Evolutionary conservation across 2,329 filamentous ascomycete genomes (phyloP), one percentile per base, ranked within the genome.

Genomic region (Arthrobotrys megalospora): DNA sequence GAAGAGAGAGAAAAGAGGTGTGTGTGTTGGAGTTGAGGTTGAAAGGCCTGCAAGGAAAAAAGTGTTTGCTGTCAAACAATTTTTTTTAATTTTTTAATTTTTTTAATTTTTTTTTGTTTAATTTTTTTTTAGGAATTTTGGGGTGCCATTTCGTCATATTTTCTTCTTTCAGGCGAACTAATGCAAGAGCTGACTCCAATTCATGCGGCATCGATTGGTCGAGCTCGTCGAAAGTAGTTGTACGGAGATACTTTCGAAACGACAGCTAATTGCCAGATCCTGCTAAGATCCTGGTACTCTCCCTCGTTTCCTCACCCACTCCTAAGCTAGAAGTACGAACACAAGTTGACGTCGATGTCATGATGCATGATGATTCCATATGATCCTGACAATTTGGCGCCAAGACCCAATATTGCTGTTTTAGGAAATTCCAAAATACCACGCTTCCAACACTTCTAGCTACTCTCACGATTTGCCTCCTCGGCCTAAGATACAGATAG

Each of bases 71-170:
- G 65, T 62, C 66, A 48, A 71, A 72, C 36, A 50, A 19, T 62
- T 62, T 67, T 70, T 70, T 76, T 70, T 50, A 28, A 28, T 28
- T 28, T 28, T 28, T 28, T 28, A 28, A 28, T 5, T 28, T 5
- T 28, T 28, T 28, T 28, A 28, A 28, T 60, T 69, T 38, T 41
- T 43, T 75, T 62, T 34, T 48, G 55, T 62, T 14, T 52, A 45
- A 36, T 55, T 34, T 28, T 50, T 52, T 50, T 41, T 16, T 43
- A 50, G 43, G 41, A 50, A 53, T 65, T 16, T 53, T 45, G 36
- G 52, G 45, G 53, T 69, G 64, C 72, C 34, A 47, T 76, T 76
- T 70, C 72, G 72, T 70, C 65, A 76, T 76, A 60, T 50, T 64
- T 65, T 66, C 67, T 62, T 52, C 48, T 67, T 69, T 65, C 7